These are phyloP conservation scores for Paspalum notatum DNA, from an alignment of 176 grass and related monocot genomes.

Conservation along the genomic window DNA sequence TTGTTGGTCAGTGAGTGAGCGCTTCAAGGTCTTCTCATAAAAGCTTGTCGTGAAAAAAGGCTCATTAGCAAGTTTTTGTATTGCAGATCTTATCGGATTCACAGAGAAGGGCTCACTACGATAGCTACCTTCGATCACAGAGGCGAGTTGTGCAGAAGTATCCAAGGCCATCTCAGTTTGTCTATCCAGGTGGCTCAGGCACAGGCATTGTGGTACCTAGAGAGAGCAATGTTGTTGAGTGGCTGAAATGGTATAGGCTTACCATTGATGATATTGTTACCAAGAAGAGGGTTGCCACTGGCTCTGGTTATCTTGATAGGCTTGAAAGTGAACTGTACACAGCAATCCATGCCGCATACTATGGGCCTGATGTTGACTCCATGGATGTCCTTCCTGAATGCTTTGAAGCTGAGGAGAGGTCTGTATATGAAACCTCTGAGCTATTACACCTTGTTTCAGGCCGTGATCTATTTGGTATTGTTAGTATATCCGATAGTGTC, in stretches of 20 bases:
- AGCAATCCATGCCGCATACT: constrained; percentile 83
- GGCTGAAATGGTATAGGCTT: constrained; percentile 93
- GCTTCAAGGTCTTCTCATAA: not conserved
- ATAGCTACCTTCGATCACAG: constrained; percentile 67
- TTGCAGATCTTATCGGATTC: constrained; percentile 91
- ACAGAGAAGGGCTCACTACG: constrained; percentile 72
- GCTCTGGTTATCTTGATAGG: constrained; percentile 75
- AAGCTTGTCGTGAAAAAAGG: not conserved
- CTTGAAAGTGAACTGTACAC: constrained; percentile 89
- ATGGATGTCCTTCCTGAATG: constrained; percentile 87
- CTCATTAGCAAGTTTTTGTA: constrained; percentile 9
- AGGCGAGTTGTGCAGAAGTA: constrained; percentile 51
- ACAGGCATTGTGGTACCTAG: constrained; percentile 57
- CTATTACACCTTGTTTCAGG: constrained; percentile 92
- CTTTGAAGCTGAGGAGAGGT: constrained; percentile 97
- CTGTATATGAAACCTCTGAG: constrained; percentile 74
- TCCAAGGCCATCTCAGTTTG: constrained; percentile 51
- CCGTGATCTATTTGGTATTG: constrained; percentile 85
- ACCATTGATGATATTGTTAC: constrained; percentile 78
- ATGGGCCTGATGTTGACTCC: constrained; percentile 69
- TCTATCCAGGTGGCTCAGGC: constrained; percentile 52
- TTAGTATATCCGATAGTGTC: constrained; percentile 56
- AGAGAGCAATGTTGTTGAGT: constrained; percentile 88
- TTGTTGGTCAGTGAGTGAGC: not conserved
- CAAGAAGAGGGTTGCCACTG: constrained; percentile 66